A percentile compares a stretch with the other conserved stretches of the same genome.
Conservation (phyloP, 208 protist species). For the Angomonas deanei region DNA sequence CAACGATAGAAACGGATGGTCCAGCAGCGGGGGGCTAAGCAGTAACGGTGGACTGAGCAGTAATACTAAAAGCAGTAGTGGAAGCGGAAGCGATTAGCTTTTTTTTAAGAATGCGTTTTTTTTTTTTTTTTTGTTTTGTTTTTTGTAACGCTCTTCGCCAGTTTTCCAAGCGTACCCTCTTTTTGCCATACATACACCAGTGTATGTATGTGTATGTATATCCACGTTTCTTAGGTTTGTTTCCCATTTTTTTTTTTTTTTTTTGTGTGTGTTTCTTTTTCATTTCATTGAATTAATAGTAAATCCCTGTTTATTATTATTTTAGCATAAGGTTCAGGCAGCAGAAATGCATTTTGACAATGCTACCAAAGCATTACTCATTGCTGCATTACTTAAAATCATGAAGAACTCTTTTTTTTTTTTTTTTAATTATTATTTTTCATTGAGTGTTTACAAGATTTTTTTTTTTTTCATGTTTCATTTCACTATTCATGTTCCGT, state of each 20-base stretch:
- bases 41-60: constrained; percentile 9
- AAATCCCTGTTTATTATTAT: too few species aligned
- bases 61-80: constrained; percentile 21
- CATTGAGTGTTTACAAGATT: constrained; percentile 4
- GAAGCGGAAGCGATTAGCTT: constrained; percentile 21
- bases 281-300: too few species aligned
- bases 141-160: constrained; percentile 1
- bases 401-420: constrained; percentile 3
- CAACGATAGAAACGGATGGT: background rate
- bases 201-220: too few species aligned
- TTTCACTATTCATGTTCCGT: background rate
- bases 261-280: too few species aligned
- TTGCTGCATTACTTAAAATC: background rate
- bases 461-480: constrained; percentile 6
- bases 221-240: too few species aligned
- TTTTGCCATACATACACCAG: background rate
- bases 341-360: too few species aligned
- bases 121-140: background rate
- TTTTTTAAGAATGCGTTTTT: constrained; percentile 6
- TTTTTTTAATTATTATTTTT: constrained; percentile 4
- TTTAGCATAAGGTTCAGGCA: too few species aligned
- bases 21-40: constrained; percentile 15
- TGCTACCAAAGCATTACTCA: background rate
- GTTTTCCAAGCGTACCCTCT: constrained; percentile 2
- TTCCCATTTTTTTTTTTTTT: too few species aligned